A percentile compares a stretch with the other conserved stretches of the same genome.
Conservation (phyloP, 441 rosid species). For the Bocquillonia castaneifolia region DNA sequence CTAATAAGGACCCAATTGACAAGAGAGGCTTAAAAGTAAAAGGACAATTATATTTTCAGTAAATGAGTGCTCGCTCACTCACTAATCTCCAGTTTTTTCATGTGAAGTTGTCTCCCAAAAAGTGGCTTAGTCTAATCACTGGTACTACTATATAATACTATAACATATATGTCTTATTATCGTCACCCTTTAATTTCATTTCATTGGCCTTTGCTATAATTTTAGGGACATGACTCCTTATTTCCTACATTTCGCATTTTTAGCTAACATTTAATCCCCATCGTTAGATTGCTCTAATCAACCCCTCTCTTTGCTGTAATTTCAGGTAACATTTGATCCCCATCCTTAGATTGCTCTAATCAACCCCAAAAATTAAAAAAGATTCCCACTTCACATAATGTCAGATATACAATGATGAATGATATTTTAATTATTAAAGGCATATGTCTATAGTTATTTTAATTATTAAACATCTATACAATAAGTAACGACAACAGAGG, state of each 20-base stretch:
- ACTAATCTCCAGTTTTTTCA: constrained; percentile 23
- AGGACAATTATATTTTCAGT: constrained; percentile 28
- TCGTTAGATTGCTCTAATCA: constrained; percentile 10
- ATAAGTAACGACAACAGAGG: background rate
- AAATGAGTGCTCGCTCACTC: constrained; percentile 8
- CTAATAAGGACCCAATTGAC: constrained; percentile 13
- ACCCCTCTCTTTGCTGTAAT: too few species aligned
- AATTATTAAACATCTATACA: background rate
- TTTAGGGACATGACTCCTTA: constrained; percentile 29
- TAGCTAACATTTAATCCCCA: constrained; percentile 1
- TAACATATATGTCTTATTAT: background rate
- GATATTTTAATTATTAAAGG: background rate
- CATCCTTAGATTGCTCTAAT: constrained; percentile 10
- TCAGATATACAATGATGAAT: background rate
- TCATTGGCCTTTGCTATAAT: constrained; percentile 18
- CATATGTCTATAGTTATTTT: background rate
- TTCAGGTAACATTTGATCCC: background rate
- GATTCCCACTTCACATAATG: background rate
- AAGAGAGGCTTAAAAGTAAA: constrained; percentile 16
- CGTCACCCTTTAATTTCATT: background rate
- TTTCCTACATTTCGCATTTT: constrained; percentile 17
- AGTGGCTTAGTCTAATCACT: constrained; percentile 32
- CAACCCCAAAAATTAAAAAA: background rate
- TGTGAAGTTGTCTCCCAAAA: constrained; percentile 33
- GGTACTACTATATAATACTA: background rate